Conservation (phyloP, 2,329 filamentous ascomycete genomes). For the Epichloe aotearoae region DNA sequence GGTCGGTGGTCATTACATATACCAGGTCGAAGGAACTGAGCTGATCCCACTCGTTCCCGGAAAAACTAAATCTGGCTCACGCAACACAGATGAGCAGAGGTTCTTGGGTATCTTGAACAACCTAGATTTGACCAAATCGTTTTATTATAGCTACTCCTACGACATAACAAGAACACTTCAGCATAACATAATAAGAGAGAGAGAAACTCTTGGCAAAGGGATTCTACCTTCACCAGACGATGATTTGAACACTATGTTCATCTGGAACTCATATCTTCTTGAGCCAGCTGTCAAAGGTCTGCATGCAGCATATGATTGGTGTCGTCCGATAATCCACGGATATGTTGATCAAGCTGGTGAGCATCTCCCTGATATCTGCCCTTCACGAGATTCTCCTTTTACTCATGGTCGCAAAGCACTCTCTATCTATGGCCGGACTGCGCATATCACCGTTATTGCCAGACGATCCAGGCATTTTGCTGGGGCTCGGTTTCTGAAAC, state of each 20-base stretch:
- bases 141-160: slow-evolving; percentile 98
- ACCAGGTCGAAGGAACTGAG: slow-evolving; percentile 89
- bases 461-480: slow-evolving; percentile 86
- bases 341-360: slow-evolving; percentile 77
- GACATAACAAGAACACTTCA: slow-evolving; percentile 88
- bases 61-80: slow-evolving; percentile 61
- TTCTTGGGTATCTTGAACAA: slow-evolving; percentile 85
- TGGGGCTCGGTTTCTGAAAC: slow-evolving; percentile 84
- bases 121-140: slow-evolving; percentile 77
- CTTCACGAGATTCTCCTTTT: background rate
- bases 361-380: background rate
- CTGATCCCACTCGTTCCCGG: slow-evolving; percentile 73
- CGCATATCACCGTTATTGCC: slow-evolving; percentile 90
- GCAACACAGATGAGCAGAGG: slow-evolving; percentile 75
- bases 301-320: slow-evolving; percentile 87
- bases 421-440: slow-evolving; percentile 73
- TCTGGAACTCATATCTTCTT: slow-evolving; percentile 90
- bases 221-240: slow-evolving; percentile 42
- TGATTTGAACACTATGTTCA: slow-evolving; percentile 88
- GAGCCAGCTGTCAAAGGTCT: slow-evolving; percentile 57
- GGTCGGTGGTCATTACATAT: slow-evolving; percentile 90
- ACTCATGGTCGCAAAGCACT: slow-evolving; percentile 32
- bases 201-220: slow-evolving; percentile 55
- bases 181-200: slow-evolving; percentile 76
- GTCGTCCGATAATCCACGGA: slow-evolving; percentile 85